These are phyloP conservation scores for Litchi chinensis DNA, from an alignment of 345 rosid genomes.

Conservation along the genomic window DNA sequence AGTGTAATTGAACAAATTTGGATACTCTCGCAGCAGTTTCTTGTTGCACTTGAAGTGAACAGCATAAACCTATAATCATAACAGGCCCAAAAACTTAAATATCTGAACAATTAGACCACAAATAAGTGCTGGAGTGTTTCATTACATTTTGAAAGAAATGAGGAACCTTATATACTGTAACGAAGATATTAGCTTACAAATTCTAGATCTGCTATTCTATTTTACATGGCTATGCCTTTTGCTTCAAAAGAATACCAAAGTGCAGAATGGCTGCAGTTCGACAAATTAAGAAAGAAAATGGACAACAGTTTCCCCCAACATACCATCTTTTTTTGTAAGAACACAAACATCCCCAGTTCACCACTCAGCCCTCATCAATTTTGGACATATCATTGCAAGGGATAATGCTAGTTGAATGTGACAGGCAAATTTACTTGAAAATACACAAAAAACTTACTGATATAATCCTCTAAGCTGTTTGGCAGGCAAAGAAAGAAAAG, in stretches of 20 bases:
- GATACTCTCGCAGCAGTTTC: slow-evolving; percentile 69
- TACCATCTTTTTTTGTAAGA: not conserved
- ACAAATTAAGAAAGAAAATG: not conserved
- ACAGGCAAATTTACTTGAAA: not conserved
- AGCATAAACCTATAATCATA: slow-evolving; percentile 53
- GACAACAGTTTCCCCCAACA: not conserved
- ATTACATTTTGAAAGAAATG: not conserved
- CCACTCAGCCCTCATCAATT: not conserved
- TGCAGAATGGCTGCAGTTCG: not conserved
- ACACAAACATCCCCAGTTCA: not conserved
- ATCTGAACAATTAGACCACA: not conserved
- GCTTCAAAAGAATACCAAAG: not conserved
- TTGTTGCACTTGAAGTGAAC: slow-evolving; percentile 89
- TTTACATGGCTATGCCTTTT: not conserved
- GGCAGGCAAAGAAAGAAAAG: not conserved
- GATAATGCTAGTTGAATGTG: not conserved
- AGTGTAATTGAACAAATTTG: slow-evolving; percentile 66
- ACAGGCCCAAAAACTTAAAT: not conserved
- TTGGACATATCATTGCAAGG: not conserved
- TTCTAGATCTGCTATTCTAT: not conserved
- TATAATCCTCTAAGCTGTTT: not conserved
- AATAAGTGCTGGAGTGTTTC: not conserved
- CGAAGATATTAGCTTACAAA: not conserved
- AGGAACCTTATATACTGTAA: not conserved
- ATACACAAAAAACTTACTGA: not conserved